Evolutionary conservation across 129 eudicot species (phyloP).

Genomic region (Erigeron canadensis): DNA sequence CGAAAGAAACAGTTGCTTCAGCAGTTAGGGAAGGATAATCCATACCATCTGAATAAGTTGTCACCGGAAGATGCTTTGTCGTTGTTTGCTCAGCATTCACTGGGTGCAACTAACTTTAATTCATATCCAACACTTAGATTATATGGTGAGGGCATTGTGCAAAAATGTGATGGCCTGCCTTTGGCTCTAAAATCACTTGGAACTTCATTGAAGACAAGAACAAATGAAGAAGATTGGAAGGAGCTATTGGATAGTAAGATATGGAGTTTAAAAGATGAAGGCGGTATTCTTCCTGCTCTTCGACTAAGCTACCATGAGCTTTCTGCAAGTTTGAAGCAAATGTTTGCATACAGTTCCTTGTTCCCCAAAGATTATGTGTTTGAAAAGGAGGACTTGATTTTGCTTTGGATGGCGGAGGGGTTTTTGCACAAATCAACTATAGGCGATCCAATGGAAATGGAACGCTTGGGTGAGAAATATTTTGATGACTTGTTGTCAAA

Average conservation of each 20-base stretch:
- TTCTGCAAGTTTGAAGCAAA: neutral
- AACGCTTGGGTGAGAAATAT: neutral
- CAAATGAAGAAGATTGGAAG: neutral
- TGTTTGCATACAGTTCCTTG: neutral
- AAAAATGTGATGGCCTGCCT: neutral
- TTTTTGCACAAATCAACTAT: neutral
- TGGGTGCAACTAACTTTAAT: slow-evolving; percentile 7
- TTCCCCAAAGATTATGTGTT: neutral
- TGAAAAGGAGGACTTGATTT: neutral
- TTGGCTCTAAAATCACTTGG: neutral
- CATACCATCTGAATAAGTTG: slow-evolving; percentile 20
- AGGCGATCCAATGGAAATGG: neutral
- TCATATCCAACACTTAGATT: neutral
- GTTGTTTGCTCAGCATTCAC: neutral
- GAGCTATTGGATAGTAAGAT: neutral
- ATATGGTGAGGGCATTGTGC: neutral
- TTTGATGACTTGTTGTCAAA: neutral
- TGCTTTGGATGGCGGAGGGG: neutral
- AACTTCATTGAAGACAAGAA: neutral
- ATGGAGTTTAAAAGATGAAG: neutral
- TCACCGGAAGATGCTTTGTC: neutral
- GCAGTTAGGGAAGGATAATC: neutral
- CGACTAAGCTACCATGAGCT: neutral
- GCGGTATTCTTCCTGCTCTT: neutral
- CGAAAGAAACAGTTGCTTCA: slow-evolving; percentile 6